These are phyloP conservation scores for Aureobasidium lini DNA, from an alignment of 2,329 filamentous ascomycete genomes.

Conservation along the genomic window DNA sequence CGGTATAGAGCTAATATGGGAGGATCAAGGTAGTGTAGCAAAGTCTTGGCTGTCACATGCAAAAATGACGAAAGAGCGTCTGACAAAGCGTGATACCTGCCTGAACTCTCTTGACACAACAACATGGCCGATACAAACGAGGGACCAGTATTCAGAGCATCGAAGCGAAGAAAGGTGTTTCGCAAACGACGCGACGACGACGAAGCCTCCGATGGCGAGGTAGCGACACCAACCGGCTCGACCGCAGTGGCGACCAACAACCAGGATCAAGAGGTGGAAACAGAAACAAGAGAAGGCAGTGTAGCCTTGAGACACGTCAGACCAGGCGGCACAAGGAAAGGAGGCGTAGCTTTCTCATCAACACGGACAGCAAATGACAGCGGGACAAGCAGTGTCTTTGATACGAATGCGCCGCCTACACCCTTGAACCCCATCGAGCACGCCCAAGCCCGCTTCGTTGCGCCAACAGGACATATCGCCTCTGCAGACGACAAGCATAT, in stretches of 20 bases:
- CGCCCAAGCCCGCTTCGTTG: slow-evolving; percentile 55
- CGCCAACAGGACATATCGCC: slow-evolving; percentile 61
- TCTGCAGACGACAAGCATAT: slow-evolving; percentile 66
- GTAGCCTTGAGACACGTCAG: slow-evolving; percentile 40
- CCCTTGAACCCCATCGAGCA: slow-evolving; percentile 31
- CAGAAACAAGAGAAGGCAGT: neutral
- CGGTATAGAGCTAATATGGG: neutral
- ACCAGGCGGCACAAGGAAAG: slow-evolving; percentile 39
- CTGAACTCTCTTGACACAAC: neutral
- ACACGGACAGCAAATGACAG: slow-evolving; percentile 3
- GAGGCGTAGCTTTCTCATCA: slow-evolving; percentile 52
- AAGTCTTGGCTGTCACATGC: slow-evolving; percentile 10
- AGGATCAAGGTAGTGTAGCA: neutral
- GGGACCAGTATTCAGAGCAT: slow-evolving; percentile 37
- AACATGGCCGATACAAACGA: slow-evolving; percentile 20
- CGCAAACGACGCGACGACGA: slow-evolving; percentile 35
- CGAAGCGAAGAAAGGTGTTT: slow-evolving; percentile 45
- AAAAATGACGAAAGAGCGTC: slow-evolving; percentile 9
- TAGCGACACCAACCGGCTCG: neutral
- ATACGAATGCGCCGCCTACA: slow-evolving; percentile 25
- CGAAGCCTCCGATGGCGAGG: neutral
- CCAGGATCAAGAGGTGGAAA: neutral
- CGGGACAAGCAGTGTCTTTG: slow-evolving; percentile 20
- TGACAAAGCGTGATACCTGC: neutral
- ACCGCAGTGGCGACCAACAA: slow-evolving; percentile 5